Evolutionary conservation across 305 asterid species (phyloP).

Genomic region (Rubia occidens): DNA sequence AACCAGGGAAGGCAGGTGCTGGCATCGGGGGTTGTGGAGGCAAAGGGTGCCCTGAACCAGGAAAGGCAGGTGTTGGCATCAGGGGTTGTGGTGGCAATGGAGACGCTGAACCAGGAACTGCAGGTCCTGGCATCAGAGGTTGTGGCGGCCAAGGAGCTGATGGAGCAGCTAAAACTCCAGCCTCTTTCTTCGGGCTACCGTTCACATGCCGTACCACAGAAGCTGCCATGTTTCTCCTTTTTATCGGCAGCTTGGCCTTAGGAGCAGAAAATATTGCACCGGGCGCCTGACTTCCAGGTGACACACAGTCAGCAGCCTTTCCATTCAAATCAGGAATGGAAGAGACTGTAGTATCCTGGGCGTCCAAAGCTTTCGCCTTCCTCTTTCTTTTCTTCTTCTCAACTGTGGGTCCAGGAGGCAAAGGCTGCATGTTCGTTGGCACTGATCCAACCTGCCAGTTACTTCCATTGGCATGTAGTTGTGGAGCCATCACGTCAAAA

Average conservation of each 20-base stretch:
- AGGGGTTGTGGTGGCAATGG: conserved; percentile 11
- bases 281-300: conserved; percentile 19
- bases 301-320: conserved; percentile 18
- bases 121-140: conserved; percentile 20
- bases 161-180: conserved; percentile 16
- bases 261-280: conserved; percentile 24
- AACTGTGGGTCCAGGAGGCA: conserved; percentile 18
- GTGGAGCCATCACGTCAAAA: conserved; percentile 16
- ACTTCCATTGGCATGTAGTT: conserved; percentile 15
- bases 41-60: not conserved
- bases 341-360: conserved; percentile 16
- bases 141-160: not conserved
- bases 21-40: conserved; percentile 20
- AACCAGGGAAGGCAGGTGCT: conserved; percentile 9
- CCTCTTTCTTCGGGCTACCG: conserved; percentile 11
- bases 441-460: conserved; percentile 22
- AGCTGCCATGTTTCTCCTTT: conserved; percentile 25
- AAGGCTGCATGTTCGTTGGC: conserved; percentile 19
- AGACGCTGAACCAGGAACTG: conserved; percentile 8
- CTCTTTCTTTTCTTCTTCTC: conserved; percentile 34
- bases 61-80: conserved; percentile 18
- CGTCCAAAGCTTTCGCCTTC: conserved; percentile 23
- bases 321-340: conserved; percentile 69
- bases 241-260: conserved; percentile 24
- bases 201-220: conserved; percentile 11